These are phyloP conservation scores for Aureobasidium sp. DNA, from an alignment of 2,329 filamentous ascomycete species.

Conservation along the genomic window DNA sequence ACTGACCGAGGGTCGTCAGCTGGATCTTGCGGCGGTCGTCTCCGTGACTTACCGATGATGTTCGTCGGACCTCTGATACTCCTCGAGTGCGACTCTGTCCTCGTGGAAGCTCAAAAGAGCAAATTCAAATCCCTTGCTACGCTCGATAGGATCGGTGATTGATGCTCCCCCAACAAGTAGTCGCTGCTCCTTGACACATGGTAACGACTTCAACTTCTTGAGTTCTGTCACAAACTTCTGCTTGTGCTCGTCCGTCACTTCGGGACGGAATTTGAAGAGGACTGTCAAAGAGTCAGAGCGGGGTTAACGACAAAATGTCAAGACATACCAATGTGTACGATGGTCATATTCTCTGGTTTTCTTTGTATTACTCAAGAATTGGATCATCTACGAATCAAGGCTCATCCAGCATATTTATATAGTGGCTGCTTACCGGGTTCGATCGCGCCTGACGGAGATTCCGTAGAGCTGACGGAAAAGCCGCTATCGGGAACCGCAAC, in stretches of 20 bases:
- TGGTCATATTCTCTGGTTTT: not conserved
- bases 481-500: not conserved
- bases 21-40: too few species aligned
- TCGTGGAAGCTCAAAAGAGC: conserved; percentile 48
- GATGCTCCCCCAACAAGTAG: conserved; percentile 49
- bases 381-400: not conserved
- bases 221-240: conserved; percentile 42
- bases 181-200: conserved; percentile 43
- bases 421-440: too few species aligned
- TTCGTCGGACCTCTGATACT: conserved; percentile 48
- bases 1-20: conserved; percentile 26
- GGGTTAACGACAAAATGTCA: not conserved
- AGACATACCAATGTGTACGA: not conserved
- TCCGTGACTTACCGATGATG: conserved; percentile 39
- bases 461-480: not conserved
- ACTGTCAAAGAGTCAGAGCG: conserved; percentile 29
- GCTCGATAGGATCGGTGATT: conserved; percentile 45
- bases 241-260: conserved; percentile 38
- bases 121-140: conserved; percentile 48
- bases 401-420: not conserved
- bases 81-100: conserved; percentile 39
- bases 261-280: conserved; percentile 44
- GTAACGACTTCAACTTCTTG: conserved; percentile 42
- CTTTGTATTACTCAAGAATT: not conserved
- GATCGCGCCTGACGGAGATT: not conserved